phyloP scores from a whole-genome alignment of 1,284 basidiomycete species.

The Sporisorium graminicola region DNA sequence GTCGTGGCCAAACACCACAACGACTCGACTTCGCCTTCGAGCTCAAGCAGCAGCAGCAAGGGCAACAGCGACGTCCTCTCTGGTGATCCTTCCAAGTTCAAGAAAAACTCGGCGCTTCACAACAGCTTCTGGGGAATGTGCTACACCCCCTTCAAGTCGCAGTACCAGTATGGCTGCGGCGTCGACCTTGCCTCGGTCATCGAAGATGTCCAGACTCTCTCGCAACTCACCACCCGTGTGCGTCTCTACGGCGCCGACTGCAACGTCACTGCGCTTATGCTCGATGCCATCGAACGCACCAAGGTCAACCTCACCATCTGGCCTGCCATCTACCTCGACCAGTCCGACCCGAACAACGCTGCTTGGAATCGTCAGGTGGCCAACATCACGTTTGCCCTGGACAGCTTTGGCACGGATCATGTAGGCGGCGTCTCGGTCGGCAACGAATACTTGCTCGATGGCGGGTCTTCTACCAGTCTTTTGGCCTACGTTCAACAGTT shows the following conservation, averaged over 20 bases:
- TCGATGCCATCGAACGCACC: conserved; percentile 46
- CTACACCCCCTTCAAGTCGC: conserved; percentile 46
- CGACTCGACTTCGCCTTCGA: conserved; percentile 10
- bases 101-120: conserved; percentile 34
- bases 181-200: conserved; percentile 35
- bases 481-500: conserved; percentile 36
- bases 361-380: conserved; percentile 35
- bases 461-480: conserved; percentile 29
- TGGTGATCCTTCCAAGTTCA: conserved; percentile 43
- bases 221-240: conserved; percentile 37
- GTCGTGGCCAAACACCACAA: conserved; percentile 31
- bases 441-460: conserved; percentile 47
- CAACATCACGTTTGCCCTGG: conserved; percentile 42
- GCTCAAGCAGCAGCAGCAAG: conserved; percentile 15
- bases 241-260: conserved; percentile 49
- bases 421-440: conserved; percentile 44
- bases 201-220: conserved; percentile 36
- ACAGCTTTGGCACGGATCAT: conserved; percentile 39
- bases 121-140: conserved; percentile 48
- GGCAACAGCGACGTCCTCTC: conserved; percentile 22
- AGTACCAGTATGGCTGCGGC: conserved; percentile 40
- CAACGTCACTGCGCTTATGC: conserved; percentile 43
- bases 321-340: conserved; percentile 41
- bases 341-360: conserved; percentile 25
- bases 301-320: conserved; percentile 49